Percentiles rank a stretch among this genome's conserved stretches.
Evolutionary conservation across 1,284 basidiomycete genomes (phyloP).

Genomic region (Fistulinella cinereoalba): DNA sequence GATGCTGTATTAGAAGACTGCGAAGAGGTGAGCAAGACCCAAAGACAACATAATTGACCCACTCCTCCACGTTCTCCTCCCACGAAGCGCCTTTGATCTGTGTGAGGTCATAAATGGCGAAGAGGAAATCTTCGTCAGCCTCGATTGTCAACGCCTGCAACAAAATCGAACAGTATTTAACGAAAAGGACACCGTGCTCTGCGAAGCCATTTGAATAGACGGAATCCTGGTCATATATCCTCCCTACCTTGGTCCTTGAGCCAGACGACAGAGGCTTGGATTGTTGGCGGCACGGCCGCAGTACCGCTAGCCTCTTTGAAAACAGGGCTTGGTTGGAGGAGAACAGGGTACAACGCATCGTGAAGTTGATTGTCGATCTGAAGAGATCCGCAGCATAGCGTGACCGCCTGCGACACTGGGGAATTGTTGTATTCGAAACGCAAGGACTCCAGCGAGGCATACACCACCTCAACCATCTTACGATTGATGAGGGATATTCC

Average conservation of each 20-base stretch:
- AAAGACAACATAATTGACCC: slow-evolving; percentile 28
- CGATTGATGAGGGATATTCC: slow-evolving; percentile 93
- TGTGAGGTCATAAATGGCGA: slow-evolving; percentile 88
- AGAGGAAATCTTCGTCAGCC: slow-evolving; percentile 95
- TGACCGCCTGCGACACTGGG: slow-evolving; percentile 77
- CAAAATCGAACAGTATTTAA: slow-evolving; percentile 96
- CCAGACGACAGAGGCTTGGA: slow-evolving; percentile 87
- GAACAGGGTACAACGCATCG: slow-evolving; percentile 93
- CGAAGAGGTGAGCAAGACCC: slow-evolving; percentile 11
- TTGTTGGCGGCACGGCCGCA: slow-evolving; percentile 77
- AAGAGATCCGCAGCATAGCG: slow-evolving; percentile 82
- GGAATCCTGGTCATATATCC: not conserved
- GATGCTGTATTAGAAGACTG: slow-evolving; percentile 79
- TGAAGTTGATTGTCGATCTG: slow-evolving; percentile 99
- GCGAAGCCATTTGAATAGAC: slow-evolving; percentile 1
- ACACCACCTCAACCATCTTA: slow-evolving; percentile 87
- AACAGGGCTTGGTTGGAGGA: slow-evolving; percentile 93
- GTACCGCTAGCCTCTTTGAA: slow-evolving; percentile 80
- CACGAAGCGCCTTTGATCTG: slow-evolving; percentile 91
- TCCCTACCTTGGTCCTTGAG: slow-evolving; percentile 87
- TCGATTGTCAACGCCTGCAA: slow-evolving; percentile 95
- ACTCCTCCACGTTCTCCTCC: slow-evolving; percentile 79
- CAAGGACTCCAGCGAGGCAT: slow-evolving; percentile 78
- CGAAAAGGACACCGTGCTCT: slow-evolving; percentile 95
- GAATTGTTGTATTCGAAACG: slow-evolving; percentile 88